A percentile compares a stretch with the other conserved stretches of the same genome.
phyloP scores from a whole-genome alignment of 441 rosid species.

The Jatropha podagrica region DNA sequence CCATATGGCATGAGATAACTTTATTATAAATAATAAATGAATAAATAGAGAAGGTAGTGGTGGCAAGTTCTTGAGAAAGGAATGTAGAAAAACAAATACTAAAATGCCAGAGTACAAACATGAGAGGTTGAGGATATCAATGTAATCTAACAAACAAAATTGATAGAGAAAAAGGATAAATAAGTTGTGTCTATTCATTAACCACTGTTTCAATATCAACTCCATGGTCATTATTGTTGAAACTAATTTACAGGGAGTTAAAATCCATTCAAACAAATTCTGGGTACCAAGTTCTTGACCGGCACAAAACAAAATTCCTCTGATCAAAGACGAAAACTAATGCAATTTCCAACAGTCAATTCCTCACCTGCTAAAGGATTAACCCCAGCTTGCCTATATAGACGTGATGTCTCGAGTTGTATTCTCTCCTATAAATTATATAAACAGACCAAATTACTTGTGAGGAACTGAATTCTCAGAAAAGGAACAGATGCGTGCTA shows the following conservation, averaged over 20 bases:
- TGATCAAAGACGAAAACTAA: not conserved
- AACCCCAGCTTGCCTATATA: slow-evolving; percentile 92
- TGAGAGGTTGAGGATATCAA: not conserved
- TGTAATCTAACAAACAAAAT: not conserved
- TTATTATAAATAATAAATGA: not conserved
- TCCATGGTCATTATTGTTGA: not conserved
- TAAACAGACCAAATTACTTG: not conserved
- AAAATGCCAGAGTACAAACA: not conserved
- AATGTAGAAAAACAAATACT: not conserved
- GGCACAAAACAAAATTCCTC: not conserved
- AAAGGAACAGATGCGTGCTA: not conserved
- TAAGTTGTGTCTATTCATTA: not conserved
- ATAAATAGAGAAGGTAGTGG: not conserved
- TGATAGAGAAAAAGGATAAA: not conserved
- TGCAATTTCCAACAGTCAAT: slow-evolving; percentile 4
- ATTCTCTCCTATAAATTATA: slow-evolving; percentile 68
- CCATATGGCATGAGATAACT: not conserved
- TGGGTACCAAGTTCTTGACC: not conserved
- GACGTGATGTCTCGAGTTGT: slow-evolving; percentile 87
- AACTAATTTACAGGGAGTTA: not conserved
- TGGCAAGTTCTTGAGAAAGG: not conserved
- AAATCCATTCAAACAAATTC: not conserved
- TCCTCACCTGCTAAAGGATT: slow-evolving; percentile 92
- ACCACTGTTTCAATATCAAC: not conserved
- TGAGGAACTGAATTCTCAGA: slow-evolving; percentile 16